Evolutionary conservation across 495 filamentous ascomycete species (phyloP).

Genomic region (Podospora didyma): DNA sequence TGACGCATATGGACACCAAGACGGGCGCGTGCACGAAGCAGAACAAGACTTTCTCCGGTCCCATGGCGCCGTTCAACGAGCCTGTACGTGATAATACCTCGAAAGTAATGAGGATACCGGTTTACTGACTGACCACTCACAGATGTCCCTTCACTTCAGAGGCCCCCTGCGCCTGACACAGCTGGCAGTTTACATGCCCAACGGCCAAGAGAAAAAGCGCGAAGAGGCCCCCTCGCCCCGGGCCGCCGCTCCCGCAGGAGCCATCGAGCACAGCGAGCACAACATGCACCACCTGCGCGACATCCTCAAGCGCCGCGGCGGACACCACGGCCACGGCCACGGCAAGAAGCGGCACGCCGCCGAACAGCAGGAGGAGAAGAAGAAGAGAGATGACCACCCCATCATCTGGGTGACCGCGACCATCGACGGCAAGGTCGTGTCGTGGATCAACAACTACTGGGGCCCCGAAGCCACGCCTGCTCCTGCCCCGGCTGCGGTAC

Average conservation of each 20-base stretch:
- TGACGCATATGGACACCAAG: slow-evolving; percentile 52
- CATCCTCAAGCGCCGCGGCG: not conserved
- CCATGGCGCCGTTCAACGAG: slow-evolving; percentile 60
- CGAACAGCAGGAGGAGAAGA: slow-evolving; percentile 1
- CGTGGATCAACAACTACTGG: slow-evolving; percentile 63
- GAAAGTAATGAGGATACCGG: too few species aligned
- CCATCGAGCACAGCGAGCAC: not conserved
- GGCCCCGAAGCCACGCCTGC: slow-evolving; percentile 14
- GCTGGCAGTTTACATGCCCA: slow-evolving; percentile 59
- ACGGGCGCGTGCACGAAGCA: slow-evolving; percentile 51
- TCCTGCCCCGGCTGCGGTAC: not conserved
- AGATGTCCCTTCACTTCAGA: slow-evolving; percentile 69
- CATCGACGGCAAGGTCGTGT: slow-evolving; percentile 57
- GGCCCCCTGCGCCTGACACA: slow-evolving; percentile 60
- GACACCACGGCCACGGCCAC: slow-evolving; percentile 8
- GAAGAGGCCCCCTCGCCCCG: not conserved
- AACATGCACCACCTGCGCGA: not conserved
- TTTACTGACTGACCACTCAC: not conserved
- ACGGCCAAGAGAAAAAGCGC: slow-evolving; percentile 18
- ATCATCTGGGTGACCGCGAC: slow-evolving; percentile 48
- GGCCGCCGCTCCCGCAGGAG: too few species aligned
- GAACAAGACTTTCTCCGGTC: slow-evolving; percentile 48
- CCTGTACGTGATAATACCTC: too few species aligned
- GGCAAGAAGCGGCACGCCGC: slow-evolving; percentile 18
- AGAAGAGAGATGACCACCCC: slow-evolving; percentile 11